These are phyloP conservation scores for Penicillium pancosmium DNA, from an alignment of 495 filamentous ascomycete species.

Conservation along the genomic window DNA sequence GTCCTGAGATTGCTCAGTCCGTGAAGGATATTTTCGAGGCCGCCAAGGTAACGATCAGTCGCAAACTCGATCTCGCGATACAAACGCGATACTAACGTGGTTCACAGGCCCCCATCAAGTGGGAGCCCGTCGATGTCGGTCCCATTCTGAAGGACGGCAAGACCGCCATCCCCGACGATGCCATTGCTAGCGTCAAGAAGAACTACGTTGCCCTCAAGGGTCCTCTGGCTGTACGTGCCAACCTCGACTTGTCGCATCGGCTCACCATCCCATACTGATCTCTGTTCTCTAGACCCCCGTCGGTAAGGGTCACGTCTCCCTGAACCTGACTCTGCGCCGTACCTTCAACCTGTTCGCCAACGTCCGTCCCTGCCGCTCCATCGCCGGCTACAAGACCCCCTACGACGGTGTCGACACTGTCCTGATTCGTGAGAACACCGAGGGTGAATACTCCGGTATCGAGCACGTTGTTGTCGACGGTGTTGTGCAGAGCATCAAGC, in stretches of 20 bases:
- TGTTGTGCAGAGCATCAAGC: constrained; percentile 98
- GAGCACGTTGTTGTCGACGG: constrained; percentile 98
- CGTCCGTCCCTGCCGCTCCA: constrained; percentile 93
- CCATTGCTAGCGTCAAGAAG: constrained; percentile 84
- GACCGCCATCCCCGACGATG: constrained; percentile 86
- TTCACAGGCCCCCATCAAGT: constrained; percentile 85
- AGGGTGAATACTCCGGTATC: constrained; percentile 99
- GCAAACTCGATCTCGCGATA: constrained; percentile 11
- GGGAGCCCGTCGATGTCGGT: constrained; percentile 96
- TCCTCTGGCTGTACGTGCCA: constrained; percentile 79
- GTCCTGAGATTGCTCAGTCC: constrained; percentile 94
- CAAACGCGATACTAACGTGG: constrained; percentile 30
- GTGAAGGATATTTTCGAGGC: constrained; percentile 98
- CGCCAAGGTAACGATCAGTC: constrained; percentile 68
- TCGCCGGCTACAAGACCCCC: constrained; percentile 96
- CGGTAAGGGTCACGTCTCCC: constrained; percentile 97
- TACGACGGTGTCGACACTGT: constrained; percentile 98
- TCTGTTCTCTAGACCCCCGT: constrained; percentile 74
- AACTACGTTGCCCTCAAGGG: constrained; percentile 98
- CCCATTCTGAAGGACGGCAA: constrained; percentile 89
- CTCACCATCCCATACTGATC: constrained; percentile 22
- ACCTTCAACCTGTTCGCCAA: constrained; percentile 99
- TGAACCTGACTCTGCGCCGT: constrained; percentile 96
- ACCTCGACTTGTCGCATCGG: constrained; percentile 4
- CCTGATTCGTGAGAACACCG: constrained; percentile 98